Evolutionary conservation across 1,139 yeast genomes (phyloP).

Genomic region (Candida sp.): DNA sequence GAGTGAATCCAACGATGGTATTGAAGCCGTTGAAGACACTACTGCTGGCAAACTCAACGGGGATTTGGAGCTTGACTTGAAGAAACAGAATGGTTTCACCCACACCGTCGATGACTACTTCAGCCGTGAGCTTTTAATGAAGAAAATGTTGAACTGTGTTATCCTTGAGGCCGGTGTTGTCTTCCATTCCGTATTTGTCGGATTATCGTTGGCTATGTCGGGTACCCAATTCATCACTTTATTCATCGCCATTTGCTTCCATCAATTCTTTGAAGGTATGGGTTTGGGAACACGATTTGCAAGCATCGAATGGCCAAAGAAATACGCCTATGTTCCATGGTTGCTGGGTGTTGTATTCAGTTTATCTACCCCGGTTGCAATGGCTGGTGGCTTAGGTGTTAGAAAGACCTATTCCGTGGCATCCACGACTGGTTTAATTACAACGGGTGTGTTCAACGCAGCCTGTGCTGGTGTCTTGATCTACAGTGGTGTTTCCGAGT

Average conservation of each 20-base stretch:
- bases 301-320: slow-evolving; percentile 36
- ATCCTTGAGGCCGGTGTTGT: slow-evolving; percentile 44
- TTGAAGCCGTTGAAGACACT: neutral
- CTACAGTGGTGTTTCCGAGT: slow-evolving; percentile 42
- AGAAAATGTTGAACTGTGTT: slow-evolving; percentile 26
- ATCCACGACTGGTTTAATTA: slow-evolving; percentile 34
- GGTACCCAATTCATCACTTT: slow-evolving; percentile 40
- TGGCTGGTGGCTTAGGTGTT: slow-evolving; percentile 42
- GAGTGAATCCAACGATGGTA: neutral
- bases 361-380: slow-evolving; percentile 39
- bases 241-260: slow-evolving; percentile 42
- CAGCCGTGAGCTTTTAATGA: slow-evolving; percentile 9
- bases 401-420: slow-evolving; percentile 37
- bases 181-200: slow-evolving; percentile 45
- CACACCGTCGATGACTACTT: neutral
- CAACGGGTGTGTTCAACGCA: slow-evolving; percentile 40
- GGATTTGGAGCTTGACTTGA: neutral
- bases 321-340: slow-evolving; percentile 37
- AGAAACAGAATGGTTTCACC: neutral
- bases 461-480: slow-evolving; percentile 43
- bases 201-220: slow-evolving; percentile 40
- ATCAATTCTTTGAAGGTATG: slow-evolving; percentile 46
- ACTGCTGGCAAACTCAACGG: neutral
- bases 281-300: slow-evolving; percentile 46
- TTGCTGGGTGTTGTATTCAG: slow-evolving; percentile 32